phyloP scores from a whole-genome alignment of 805 yeast species.

The Cephaloascus fragrans region DNA sequence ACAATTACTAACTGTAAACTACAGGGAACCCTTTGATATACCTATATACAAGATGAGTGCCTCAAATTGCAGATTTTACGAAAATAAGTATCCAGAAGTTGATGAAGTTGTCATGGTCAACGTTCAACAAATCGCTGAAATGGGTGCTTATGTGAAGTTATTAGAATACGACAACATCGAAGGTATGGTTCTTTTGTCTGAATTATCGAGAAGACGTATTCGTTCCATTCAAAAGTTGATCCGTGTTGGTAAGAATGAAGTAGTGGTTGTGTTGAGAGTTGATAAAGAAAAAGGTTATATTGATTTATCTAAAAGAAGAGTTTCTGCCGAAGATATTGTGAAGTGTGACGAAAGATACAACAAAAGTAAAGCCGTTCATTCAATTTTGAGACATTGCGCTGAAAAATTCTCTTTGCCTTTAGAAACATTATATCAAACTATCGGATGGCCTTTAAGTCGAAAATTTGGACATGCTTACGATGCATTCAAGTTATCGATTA shows the following conservation, averaged over 20 bases:
- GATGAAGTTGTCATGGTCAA: constrained; percentile 99
- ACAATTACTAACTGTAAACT: no score
- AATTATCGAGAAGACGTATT: constrained; percentile 96
- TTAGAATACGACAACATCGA: constrained; percentile 97
- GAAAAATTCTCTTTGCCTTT: constrained; percentile 87
- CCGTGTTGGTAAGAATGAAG: constrained; percentile 97
- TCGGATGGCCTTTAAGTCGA: constrained; percentile 96
- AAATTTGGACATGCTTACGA: constrained; percentile 96
- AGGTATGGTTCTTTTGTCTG: constrained; percentile 95
- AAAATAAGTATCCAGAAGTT: constrained; percentile 96
- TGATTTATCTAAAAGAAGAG: constrained; percentile 95
- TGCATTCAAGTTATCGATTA: constrained; percentile 92
- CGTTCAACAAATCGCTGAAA: constrained; percentile 96
- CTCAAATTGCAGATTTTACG: constrained; percentile 92
- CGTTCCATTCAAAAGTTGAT: constrained; percentile 95
- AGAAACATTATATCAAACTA: constrained; percentile 74
- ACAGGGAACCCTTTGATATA: no score
- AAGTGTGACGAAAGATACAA: constrained; percentile 97
- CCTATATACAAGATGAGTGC: constrained; percentile 64
- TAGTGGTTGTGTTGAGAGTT: constrained; percentile 94
- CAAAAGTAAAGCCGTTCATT: constrained; percentile 94
- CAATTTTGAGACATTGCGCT: constrained; percentile 97
- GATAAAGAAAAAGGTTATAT: constrained; percentile 98
- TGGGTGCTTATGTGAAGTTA: constrained; percentile 97
- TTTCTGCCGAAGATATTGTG: constrained; percentile 92